Percentiles rank a stretch among this genome's conserved stretches.
Evolutionary conservation across 1,139 yeast genomes (phyloP).

Genomic region (Saccharomycopsis phalli): DNA sequence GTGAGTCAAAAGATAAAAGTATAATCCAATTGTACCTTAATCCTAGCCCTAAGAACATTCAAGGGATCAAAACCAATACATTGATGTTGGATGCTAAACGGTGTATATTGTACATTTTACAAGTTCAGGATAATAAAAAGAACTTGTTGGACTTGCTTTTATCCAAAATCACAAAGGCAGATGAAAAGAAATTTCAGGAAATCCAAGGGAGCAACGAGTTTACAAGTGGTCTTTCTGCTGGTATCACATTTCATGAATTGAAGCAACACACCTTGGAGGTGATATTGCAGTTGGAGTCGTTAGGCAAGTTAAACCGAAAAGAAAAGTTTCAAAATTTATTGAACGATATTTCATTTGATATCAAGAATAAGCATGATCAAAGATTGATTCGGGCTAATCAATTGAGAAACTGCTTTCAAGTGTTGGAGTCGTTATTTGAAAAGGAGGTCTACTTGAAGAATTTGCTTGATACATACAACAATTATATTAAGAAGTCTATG

Average conservation of each 20-base stretch:
- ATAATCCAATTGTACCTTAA: conserved; percentile 32
- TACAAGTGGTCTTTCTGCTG: conserved; percentile 45
- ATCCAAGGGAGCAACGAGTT: conserved; percentile 20
- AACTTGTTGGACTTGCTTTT: conserved; percentile 66
- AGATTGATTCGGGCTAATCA: conserved; percentile 56
- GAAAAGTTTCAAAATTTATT: conserved; percentile 72
- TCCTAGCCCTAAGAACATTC: conserved; percentile 39
- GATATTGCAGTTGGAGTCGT: conserved; percentile 63
- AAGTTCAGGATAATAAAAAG: conserved; percentile 66
- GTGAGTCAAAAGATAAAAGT: no score
- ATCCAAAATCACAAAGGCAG: conserved; percentile 58
- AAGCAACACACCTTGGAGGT: conserved; percentile 71
- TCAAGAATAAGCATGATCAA: conserved; percentile 68
- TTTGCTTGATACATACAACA: conserved; percentile 58
- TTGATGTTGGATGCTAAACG: conserved; percentile 75
- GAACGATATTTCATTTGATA: conserved; percentile 79
- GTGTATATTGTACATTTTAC: conserved; percentile 67
- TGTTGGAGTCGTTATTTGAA: conserved; percentile 49
- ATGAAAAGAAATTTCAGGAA: conserved; percentile 54
- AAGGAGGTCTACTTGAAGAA: conserved; percentile 54
- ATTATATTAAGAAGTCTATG: conserved; percentile 60
- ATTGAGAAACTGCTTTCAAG: conserved; percentile 48
- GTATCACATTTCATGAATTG: conserved; percentile 64
- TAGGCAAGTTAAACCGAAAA: conserved; percentile 56
- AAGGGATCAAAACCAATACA: conserved; percentile 39